A percentile compares a stretch with the other conserved stretches of the same genome.
These are phyloP conservation scores for Phytophthora sp. DNA, from an alignment of 352 stramenopile species.

Conservation along the genomic window DNA sequence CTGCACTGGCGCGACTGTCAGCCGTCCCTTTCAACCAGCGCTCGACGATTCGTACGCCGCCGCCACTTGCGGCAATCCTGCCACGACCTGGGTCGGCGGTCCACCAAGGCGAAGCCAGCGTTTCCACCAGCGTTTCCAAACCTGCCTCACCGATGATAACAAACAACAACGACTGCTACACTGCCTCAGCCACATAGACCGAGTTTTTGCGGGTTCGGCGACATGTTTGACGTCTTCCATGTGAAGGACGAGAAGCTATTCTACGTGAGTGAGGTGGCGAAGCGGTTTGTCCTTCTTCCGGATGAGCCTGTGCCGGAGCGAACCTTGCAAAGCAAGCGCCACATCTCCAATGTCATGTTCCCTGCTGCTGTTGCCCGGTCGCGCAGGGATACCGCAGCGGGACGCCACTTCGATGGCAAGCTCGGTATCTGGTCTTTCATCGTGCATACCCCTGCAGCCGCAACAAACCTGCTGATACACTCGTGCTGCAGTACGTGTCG, in stretches of 20 bases:
- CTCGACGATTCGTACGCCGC: slow-evolving; percentile 6
- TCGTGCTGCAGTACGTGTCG: too few species aligned
- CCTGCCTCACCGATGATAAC: slow-evolving; percentile 9
- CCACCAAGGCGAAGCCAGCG: neutral
- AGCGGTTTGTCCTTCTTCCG: neutral
- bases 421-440: too few species aligned
- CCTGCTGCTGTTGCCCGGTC: too few species aligned
- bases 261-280: slow-evolving; percentile 23
- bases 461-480: too few species aligned
- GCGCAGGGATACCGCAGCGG: too few species aligned
- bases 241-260: slow-evolving; percentile 44
- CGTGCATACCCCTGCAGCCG: too few species aligned
- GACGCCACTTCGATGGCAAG: too few species aligned
- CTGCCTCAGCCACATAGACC: slow-evolving; percentile 12
- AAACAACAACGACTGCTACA: neutral
- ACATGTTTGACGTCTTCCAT: slow-evolving; percentile 27
- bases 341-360: too few species aligned
- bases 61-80: neutral
- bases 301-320: too few species aligned
- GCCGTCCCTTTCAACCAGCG: slow-evolving; percentile 1
- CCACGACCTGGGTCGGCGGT: neutral
- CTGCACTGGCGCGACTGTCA: neutral
- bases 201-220: slow-evolving; percentile 9
- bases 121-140: neutral
- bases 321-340: too few species aligned